Evolutionary conservation across 768 basidiomycete species (phyloP).

Genomic region (Leccinum aurantiacum): DNA sequence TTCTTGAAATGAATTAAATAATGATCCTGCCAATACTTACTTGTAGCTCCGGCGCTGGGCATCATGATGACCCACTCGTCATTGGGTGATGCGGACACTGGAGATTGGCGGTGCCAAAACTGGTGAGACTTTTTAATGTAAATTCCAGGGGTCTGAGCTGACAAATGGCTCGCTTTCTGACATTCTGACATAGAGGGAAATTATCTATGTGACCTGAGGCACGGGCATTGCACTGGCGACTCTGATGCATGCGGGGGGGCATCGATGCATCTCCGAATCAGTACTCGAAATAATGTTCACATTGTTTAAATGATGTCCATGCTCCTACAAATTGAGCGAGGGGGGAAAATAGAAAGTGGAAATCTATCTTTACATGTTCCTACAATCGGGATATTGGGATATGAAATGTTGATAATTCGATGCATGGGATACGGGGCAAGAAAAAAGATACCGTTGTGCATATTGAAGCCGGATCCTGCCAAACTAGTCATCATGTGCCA

Average conservation of each 20-base stretch:
- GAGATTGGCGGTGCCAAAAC: not conserved
- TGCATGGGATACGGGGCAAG: too few relatives aligned
- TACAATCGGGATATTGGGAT: too few relatives aligned
- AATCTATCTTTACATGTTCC: too few relatives aligned
- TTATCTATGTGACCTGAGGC: not conserved
- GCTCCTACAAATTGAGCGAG: not conserved
- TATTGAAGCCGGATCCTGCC: too few relatives aligned
- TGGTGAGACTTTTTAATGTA: not conserved
- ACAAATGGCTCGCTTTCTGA: not conserved
- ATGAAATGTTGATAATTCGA: not conserved
- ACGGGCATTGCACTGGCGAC: not conserved
- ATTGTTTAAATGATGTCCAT: not conserved
- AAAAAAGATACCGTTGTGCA: too few relatives aligned
- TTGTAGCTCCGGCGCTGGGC: not conserved
- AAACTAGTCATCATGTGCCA: too few relatives aligned
- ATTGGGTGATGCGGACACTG: not conserved
- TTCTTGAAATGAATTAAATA: not conserved
- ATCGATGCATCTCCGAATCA: too few relatives aligned
- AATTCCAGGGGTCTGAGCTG: too few relatives aligned
- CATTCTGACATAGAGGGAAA: not conserved
- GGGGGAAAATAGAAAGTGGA: too few relatives aligned
- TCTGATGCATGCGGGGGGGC: not conserved
- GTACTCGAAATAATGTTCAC: not conserved
- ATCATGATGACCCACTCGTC: not conserved
- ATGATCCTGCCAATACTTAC: constrained; percentile 5